Conservation (phyloP, 352 stramenopile species). For the Lagenidium giganteum region DNA sequence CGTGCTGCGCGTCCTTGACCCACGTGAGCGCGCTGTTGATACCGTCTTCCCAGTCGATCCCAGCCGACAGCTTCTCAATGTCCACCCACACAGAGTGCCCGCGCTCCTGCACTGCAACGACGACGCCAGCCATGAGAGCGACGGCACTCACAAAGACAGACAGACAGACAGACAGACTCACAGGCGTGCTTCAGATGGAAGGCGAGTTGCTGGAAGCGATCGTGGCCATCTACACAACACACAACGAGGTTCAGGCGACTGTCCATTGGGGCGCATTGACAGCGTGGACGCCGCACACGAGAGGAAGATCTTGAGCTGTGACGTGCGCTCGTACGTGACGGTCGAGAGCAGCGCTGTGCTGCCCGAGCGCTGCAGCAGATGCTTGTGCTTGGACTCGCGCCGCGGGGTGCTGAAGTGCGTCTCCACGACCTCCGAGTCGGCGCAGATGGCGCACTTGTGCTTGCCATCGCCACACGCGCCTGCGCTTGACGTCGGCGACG, state of each 20-base stretch:
- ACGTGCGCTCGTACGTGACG: slow-evolving; percentile 32
- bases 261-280: not conserved
- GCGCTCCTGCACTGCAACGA: slow-evolving; percentile 41
- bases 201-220: slow-evolving; percentile 63
- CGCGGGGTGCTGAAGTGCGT: too few species aligned
- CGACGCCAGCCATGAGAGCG: slow-evolving; percentile 5
- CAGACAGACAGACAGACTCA: slow-evolving; percentile 15
- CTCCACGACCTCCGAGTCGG: too few species aligned
- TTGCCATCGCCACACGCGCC: too few species aligned
- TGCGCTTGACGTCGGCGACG: too few species aligned
- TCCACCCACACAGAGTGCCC: slow-evolving; percentile 72
- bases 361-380: too few species aligned
- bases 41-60: slow-evolving; percentile 73
- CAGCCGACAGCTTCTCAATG: slow-evolving; percentile 57
- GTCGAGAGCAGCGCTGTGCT: too few species aligned
- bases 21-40: slow-evolving; percentile 58
- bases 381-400: too few species aligned
- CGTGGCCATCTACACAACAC: slow-evolving; percentile 46
- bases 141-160: not conserved
- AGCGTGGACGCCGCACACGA: slow-evolving; percentile 35
- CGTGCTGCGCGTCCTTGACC: slow-evolving; percentile 62
- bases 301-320: slow-evolving; percentile 66
- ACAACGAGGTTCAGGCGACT: not conserved
- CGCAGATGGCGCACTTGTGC: too few species aligned
- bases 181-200: slow-evolving; percentile 62